Base-by-base conservation (phyloP, 306 rosid species). In the Inga oerstediana region DNA sequence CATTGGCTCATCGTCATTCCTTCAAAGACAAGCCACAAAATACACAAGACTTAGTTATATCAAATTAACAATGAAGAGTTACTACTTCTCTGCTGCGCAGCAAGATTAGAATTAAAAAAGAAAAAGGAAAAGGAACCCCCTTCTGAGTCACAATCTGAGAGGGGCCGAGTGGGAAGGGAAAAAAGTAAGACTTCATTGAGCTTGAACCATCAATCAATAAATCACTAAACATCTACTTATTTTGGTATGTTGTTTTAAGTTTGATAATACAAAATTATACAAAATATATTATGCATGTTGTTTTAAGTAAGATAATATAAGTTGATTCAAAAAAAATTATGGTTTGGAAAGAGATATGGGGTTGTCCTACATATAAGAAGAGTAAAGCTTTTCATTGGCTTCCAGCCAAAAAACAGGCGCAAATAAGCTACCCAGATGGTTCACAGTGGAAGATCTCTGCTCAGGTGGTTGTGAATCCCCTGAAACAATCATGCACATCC, bases 11-110 rank as follows among this genome's bases (percentile, higher is more conserved):
- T 10, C 13, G 46, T 48, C 64, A 74, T 48, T 35, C 71, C 67
- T 72, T 49, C 43, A 64, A 74, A 79, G 62, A 44, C 39, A 67
- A 3, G 75, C 41, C 46, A 52, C n/a, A 65, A 7, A 44, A 30
- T n/a, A 45, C 52, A 73, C 72, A 37, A 69, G 76, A 77, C 9
- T 64, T 51, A 35, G 39, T 78, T n/a, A 24, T 68, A 37, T 39
- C 30, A 35, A 64, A 83, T 1, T 32, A 39, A 37, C 75, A 72
- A 62, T 0, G 7, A 5, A 66, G 48, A 64, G 62, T 49, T 30
- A 44, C 11, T 2, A 4, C 62, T 20, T 5, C n/a, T 17, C 62
- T 3, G 27, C 27, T 56, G 62, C 62, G 62, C 62, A 56, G 11
- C 62, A 56, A 56, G 62, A 56, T 56, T 56, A 4, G 27, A 56